A percentile compares a stretch with the other conserved stretches of the same genome.
Conservation (phyloP, 2,329 filamentous ascomycete genomes). For the Colletotrichum abscissum region DNA sequence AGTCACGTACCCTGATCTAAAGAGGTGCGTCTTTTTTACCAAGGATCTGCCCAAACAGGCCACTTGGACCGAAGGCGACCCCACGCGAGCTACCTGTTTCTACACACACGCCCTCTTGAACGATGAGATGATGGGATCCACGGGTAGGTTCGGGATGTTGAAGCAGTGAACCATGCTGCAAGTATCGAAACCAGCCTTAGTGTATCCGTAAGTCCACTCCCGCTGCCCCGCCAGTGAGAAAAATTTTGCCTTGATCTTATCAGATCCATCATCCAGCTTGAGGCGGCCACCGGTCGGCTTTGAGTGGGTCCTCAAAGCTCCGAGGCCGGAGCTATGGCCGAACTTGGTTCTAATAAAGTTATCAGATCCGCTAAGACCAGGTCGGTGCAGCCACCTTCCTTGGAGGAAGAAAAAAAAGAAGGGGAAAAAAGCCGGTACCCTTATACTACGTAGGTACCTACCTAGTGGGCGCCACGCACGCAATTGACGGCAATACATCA, state of each 20-base stretch:
- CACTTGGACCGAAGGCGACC: constrained; percentile 19
- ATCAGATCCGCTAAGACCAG: constrained; percentile 47
- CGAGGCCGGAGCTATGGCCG: constrained; percentile 16
- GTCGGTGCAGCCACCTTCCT: constrained; percentile 23
- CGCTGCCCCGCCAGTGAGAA: constrained; percentile 3
- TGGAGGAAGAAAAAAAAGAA: constrained; percentile 1
- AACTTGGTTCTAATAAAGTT: constrained; percentile 44
- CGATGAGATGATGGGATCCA: background rate
- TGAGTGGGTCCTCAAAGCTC: background rate
- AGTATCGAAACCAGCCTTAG: background rate
- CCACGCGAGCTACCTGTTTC: constrained; percentile 3
- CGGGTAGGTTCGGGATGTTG: constrained; percentile 1
- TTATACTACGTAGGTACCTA: no score
- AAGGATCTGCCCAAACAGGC: constrained; percentile 14
- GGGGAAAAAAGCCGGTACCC: background rate
- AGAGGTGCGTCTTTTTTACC: background rate
- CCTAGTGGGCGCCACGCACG: background rate
- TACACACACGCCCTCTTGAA: background rate
- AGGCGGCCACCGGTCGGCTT: no score
- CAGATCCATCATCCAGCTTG: constrained; percentile 14
- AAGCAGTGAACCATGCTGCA: background rate
- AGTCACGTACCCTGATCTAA: constrained; percentile 14
- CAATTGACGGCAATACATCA: background rate
- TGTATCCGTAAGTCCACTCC: no score
- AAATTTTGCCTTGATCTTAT: constrained; percentile 30